Percentiles rank a stretch among this genome's conserved stretches.
These are phyloP conservation scores for Aspergillus pseudoglaucus DNA, from an alignment of 2,329 filamentous ascomycete genomes.

Conservation along the genomic window DNA sequence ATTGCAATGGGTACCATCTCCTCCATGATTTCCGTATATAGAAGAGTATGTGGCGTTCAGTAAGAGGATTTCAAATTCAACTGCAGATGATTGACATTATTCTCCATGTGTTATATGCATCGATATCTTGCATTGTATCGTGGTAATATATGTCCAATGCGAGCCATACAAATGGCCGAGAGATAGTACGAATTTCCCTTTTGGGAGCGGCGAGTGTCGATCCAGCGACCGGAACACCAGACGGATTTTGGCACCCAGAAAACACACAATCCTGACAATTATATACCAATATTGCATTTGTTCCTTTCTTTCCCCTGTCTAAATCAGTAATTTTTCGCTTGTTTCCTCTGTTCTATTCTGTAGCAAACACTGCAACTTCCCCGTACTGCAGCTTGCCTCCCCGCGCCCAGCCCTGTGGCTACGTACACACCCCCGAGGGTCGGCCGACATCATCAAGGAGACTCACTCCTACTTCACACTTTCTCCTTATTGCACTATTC, in stretches of 20 bases:
- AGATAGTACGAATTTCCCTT: background rate
- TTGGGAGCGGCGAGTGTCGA: background rate
- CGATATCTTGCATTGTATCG: background rate
- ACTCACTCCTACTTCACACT: conserved; percentile 2
- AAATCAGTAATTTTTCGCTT: too few species aligned
- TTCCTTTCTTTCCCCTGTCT: too few species aligned
- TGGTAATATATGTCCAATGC: background rate
- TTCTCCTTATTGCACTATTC: background rate
- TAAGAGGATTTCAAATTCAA: too few species aligned
- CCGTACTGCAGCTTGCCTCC: too few species aligned
- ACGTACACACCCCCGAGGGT: conserved; percentile 4
- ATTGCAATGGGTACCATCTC: background rate
- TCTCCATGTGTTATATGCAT: background rate
- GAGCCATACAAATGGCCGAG: background rate
- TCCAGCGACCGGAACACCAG: background rate
- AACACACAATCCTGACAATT: too few species aligned
- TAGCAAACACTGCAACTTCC: background rate
- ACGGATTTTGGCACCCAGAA: too few species aligned
- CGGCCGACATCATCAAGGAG: conserved; percentile 11
- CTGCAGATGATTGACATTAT: background rate
- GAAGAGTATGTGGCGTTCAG: too few species aligned
- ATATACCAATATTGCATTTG: too few species aligned
- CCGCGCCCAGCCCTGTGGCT: background rate
- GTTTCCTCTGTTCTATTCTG: background rate
- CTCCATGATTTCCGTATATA: too few species aligned